Conservation (phyloP, 495 filamentous ascomycete species). For the Usnea hakonensis region DNA sequence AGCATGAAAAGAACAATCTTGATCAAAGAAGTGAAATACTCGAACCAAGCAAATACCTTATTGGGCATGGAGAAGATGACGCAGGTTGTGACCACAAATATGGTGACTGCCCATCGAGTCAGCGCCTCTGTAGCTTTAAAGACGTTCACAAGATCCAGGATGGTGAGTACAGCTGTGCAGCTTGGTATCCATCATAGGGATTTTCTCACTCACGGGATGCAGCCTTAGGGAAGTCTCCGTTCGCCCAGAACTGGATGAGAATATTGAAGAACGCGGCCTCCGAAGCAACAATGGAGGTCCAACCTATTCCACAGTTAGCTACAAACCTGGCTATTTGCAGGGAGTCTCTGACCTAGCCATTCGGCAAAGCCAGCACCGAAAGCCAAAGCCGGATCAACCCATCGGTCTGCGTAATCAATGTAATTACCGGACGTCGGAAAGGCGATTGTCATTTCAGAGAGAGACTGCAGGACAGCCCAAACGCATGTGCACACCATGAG, state of each 20-base stretch:
- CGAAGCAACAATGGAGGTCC: conserved; percentile 22
- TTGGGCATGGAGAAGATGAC: conserved; percentile 26
- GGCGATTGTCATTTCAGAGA: conserved; percentile 33
- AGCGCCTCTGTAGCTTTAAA: not conserved
- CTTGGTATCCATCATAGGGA: not conserved
- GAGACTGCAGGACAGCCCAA: conserved; percentile 32
- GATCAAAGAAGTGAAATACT: conserved; percentile 28
- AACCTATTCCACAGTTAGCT: conserved; percentile 9
- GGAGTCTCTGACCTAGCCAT: conserved; percentile 19
- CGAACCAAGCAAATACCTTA: conserved; percentile 28
- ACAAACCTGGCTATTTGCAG: not conserved
- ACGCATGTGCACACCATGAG: conserved; percentile 31
- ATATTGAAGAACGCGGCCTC: conserved; percentile 36
- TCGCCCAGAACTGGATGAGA: conserved; percentile 30
- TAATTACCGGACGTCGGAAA: conserved; percentile 30
- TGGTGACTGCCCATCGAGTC: conserved; percentile 21
- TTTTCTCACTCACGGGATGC: conserved; percentile 16
- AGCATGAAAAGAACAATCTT: conserved; percentile 31
- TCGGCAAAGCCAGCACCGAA: conserved; percentile 27
- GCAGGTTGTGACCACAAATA: conserved; percentile 25
- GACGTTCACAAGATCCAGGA: not conserved
- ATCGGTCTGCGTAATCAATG: conserved; percentile 33
- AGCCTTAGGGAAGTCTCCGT: conserved; percentile 17
- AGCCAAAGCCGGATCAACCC: conserved; percentile 30
- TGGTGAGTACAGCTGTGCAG: not conserved